Conservation (phyloP, 2,329 filamentous ascomycete species). For the Dactylonectria estremocensis region DNA sequence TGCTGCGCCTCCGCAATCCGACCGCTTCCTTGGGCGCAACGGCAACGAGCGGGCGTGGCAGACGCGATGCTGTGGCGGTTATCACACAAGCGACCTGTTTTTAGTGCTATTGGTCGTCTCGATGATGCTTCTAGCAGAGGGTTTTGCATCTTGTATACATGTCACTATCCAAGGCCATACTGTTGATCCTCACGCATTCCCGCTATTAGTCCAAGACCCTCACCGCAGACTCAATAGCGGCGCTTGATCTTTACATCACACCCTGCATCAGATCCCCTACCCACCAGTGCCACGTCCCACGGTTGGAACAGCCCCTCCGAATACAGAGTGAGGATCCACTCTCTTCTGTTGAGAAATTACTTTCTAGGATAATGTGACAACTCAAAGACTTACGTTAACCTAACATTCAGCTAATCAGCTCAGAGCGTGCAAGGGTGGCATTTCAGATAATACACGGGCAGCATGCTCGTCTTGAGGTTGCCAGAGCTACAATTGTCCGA, state of each 20-base stretch:
- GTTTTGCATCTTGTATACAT: too few relatives aligned
- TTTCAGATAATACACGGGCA: constrained; percentile 34
- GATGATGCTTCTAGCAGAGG: too few relatives aligned
- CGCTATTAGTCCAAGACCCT: too few relatives aligned
- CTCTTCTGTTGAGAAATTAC: constrained; percentile 35
- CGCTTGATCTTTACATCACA: constrained; percentile 38
- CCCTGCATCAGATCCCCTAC: constrained; percentile 33
- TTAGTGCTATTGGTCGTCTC: too few relatives aligned
- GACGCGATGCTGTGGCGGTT: too few relatives aligned
- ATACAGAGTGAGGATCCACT: constrained; percentile 44
- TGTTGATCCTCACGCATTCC: too few relatives aligned
- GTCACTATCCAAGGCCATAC: too few relatives aligned
- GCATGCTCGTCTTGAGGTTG: not conserved
- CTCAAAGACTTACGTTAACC: not conserved
- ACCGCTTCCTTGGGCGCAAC: too few relatives aligned
- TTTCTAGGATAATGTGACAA: constrained; percentile 33
- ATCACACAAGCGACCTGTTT: too few relatives aligned
- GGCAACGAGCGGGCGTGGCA: too few relatives aligned
- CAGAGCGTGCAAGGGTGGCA: constrained; percentile 31
- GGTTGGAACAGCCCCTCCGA: constrained; percentile 32
- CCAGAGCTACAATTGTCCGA: constrained; percentile 32
- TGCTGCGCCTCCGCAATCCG: too few relatives aligned
- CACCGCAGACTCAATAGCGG: constrained; percentile 12
- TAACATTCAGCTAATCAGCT: constrained; percentile 36
- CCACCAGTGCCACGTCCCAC: constrained; percentile 33